Conservation (phyloP, 2,329 filamentous ascomycete species). For the Paraphaeosphaeria minitans region DNA sequence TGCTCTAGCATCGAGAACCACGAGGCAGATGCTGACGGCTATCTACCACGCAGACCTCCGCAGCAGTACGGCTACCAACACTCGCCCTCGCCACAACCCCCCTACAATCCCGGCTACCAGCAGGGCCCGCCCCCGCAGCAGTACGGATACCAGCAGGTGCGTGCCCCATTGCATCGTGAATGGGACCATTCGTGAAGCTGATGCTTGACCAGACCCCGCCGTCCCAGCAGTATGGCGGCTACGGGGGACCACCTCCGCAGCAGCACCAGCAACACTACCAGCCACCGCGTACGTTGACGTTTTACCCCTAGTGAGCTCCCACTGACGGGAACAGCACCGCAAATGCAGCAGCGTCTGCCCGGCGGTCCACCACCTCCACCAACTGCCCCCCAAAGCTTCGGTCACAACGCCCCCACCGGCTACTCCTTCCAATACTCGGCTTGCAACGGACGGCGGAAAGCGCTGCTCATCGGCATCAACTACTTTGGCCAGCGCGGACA, state of each 20-base stretch:
- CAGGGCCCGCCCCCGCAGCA: conserved; percentile 51
- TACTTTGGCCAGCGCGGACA: conserved; percentile 93
- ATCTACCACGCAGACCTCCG: conserved; percentile 26
- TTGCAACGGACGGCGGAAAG: conserved; percentile 87
- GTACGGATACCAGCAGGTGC: conserved; percentile 51
- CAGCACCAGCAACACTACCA: conserved; percentile 26
- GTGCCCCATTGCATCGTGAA: conserved; percentile 10
- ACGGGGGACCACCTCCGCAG: conserved; percentile 28
- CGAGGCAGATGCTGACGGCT: conserved; percentile 17
- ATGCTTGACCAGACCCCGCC: conserved; percentile 36
- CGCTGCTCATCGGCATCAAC: conserved; percentile 91
- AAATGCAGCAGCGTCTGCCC: background rate
- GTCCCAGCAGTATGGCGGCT: conserved; percentile 39
- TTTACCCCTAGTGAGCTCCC: conserved; percentile 5
- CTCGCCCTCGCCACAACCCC: conserved; percentile 48
- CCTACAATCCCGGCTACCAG: conserved; percentile 44
- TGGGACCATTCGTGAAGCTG: conserved; percentile 15
- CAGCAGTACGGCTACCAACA: conserved; percentile 46
- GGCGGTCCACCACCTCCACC: conserved; percentile 70
- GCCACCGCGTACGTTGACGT: conserved; percentile 18
- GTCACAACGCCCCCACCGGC: conserved; percentile 75
- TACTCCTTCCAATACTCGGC: conserved; percentile 92
- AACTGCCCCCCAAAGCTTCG: conserved; percentile 54
- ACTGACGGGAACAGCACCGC: conserved; percentile 43
- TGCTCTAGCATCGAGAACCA: background rate